Base-by-base conservation (phyloP, 352 stramenopile species). In the Blastocystis sp. region DNA sequence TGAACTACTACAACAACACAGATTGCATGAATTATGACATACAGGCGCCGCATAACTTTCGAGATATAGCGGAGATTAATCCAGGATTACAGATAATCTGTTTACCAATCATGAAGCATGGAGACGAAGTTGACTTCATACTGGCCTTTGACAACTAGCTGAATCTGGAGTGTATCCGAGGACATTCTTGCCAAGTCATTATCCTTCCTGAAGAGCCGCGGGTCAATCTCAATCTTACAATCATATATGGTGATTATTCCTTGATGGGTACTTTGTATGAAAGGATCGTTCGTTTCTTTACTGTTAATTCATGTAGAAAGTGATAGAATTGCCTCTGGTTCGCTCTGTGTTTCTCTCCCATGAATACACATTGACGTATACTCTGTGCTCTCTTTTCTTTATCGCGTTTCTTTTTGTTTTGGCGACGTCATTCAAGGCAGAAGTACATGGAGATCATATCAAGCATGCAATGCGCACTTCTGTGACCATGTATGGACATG, bases 361-460 rank as follows among this genome's bases (percentile, higher is more conserved):
- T 43, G 11, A 26, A 26, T 64, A 29, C 0, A 2, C 62, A 6
- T 64, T 26, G 11, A 53, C 62, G 13, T 68, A 37, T 26, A 47
- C 45, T 6, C 34, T 26, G 13, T 15, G 45, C 6, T 45, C 29
- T 64, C n/a, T 84, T 53, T 55, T 84, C 1, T 84, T 84, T 45
- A 23, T 68, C 54, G 23, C 62, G 9, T 84, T 84, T 45, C 50
- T 84, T 13, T 68, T 84, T 64, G 20, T 84, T 8, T 15, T 84
- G 3, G 64, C 73, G 7, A 34, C 29, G 2, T 15, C 73, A 39
- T 84, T 84, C 23, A 53, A 84, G 34, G 62, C 59, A 61, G 53
- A 77, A 1, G 26, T 45, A 5, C n/a, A n/a, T 55, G 63, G 45
- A 2, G 8, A 43, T n/a, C 23, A 41, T 18, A 79, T 79, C 50